A percentile compares a stretch with the other conserved stretches of the same genome.
These are phyloP conservation scores for Breynia disticha DNA, from an alignment of 441 rosid genomes.

Conservation along the genomic window DNA sequence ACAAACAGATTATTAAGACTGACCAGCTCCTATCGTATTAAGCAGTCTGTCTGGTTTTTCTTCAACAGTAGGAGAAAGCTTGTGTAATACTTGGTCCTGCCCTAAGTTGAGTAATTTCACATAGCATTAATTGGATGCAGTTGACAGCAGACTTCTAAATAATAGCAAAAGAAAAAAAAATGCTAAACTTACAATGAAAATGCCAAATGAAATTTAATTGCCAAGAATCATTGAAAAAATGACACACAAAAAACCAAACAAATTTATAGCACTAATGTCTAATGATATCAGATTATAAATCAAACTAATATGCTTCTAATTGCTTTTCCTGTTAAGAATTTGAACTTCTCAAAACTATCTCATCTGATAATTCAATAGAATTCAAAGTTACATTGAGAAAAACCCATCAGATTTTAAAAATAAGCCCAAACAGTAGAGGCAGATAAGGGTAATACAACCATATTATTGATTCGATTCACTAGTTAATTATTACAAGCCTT, in stretches of 20 bases:
- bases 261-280: background rate
- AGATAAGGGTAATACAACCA: background rate
- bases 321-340: background rate
- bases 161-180: conserved; percentile 4
- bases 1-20: conserved; percentile 4
- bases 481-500: background rate
- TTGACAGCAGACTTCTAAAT: conserved; percentile 3
- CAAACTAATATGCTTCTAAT: too few relatives aligned
- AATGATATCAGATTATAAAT: background rate
- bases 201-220: background rate
- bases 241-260: too few relatives aligned
- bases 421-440: background rate
- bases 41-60: conserved; percentile 18
- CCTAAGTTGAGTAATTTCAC: conserved; percentile 20
- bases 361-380: background rate
- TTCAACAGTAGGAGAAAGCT: conserved; percentile 18
- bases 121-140: conserved; percentile 6
- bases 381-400: background rate
- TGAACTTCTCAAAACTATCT: conserved; percentile 1
- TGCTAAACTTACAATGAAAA: background rate
- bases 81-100: conserved; percentile 36
- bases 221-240: too few relatives aligned
- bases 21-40: conserved; percentile 26
- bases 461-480: background rate
- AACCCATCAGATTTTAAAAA: background rate